Evolutionary conservation across 768 basidiomycete species (phyloP).

Genomic region (Stropharia rugosoannulata): DNA sequence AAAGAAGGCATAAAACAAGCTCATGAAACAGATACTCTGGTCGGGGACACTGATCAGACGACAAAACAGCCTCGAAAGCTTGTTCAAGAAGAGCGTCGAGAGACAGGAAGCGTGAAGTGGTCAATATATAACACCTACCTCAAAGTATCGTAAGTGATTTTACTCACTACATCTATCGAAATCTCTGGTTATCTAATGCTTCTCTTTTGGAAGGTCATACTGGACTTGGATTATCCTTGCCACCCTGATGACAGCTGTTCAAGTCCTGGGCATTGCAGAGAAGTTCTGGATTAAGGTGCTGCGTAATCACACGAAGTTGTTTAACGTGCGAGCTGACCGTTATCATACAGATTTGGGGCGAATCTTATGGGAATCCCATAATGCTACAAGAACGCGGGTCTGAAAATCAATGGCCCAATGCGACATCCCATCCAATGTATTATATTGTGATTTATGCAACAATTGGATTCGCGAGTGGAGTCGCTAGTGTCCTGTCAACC

Average conservation of each 20-base stretch:
- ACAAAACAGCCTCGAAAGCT: slow-evolving; percentile 70
- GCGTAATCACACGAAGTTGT: neutral
- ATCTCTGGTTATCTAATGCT: neutral
- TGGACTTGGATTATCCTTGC: slow-evolving; percentile 62
- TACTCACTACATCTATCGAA: no score
- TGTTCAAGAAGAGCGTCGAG: slow-evolving; percentile 79
- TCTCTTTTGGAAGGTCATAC: slow-evolving; percentile 45
- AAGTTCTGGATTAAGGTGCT: slow-evolving; percentile 76
- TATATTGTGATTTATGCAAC: slow-evolving; percentile 60
- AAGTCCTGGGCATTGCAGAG: slow-evolving; percentile 55
- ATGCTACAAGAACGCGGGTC: slow-evolving; percentile 23
- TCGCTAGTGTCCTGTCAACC: slow-evolving; percentile 44
- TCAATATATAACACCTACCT: slow-evolving; percentile 66
- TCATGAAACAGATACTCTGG: slow-evolving; percentile 26
- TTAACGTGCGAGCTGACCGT: neutral
- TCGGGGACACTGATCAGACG: slow-evolving; percentile 23
- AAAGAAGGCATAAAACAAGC: slow-evolving; percentile 41
- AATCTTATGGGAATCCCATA: slow-evolving; percentile 45
- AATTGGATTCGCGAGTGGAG: slow-evolving; percentile 47
- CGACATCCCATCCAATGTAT: slow-evolving; percentile 58
- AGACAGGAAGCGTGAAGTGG: slow-evolving; percentile 83
- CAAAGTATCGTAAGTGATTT: slow-evolving; percentile 58
- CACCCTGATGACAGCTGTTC: slow-evolving; percentile 44
- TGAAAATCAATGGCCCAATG: slow-evolving; percentile 41
- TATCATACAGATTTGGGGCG: slow-evolving; percentile 58